Percentiles rank a stretch among this genome's conserved stretches.
phyloP scores from a whole-genome alignment of 192 early-diverging fungal genomes.

The Coemansia sp. region DNA sequence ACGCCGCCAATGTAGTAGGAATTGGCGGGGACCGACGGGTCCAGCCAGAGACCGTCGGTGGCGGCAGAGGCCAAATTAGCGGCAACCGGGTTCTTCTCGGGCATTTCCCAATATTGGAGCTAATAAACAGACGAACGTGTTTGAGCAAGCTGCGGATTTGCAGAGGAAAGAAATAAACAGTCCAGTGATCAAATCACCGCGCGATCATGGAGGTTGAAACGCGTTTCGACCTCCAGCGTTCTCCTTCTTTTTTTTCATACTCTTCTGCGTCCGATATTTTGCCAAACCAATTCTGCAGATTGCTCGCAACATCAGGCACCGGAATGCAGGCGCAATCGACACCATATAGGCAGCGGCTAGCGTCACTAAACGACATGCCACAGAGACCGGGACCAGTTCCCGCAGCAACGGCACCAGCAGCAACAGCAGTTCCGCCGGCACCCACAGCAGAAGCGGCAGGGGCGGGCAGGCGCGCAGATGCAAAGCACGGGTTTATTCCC shows the following conservation, averaged over 20 bases:
- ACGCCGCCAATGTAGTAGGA: slow-evolving; percentile 52
- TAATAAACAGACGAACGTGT: neutral
- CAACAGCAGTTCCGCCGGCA: too few species aligned
- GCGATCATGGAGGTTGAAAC: too few species aligned
- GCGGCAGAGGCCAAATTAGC: too few species aligned
- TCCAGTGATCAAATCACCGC: too few species aligned
- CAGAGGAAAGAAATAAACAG: too few species aligned
- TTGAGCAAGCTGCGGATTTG: too few species aligned
- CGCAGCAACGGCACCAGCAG: slow-evolving; percentile 3
- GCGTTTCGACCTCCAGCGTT: too few species aligned
- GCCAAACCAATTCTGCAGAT: too few species aligned
- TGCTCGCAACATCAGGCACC: too few species aligned
- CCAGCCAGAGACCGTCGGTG: slow-evolving; percentile 3
- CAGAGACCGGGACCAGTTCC: slow-evolving; percentile 4
- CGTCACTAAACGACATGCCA: slow-evolving; percentile 19
- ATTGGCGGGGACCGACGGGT: neutral
- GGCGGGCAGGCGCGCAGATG: neutral
- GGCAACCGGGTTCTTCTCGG: neutral
- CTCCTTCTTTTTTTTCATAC: too few species aligned
- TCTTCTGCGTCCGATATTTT: too few species aligned
- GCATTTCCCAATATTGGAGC: neutral
- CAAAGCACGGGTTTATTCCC: slow-evolving; percentile 13
- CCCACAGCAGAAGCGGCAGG: neutral
- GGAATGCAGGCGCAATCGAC: slow-evolving; percentile 6
- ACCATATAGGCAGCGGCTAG: slow-evolving; percentile 15